A percentile compares a stretch with the other conserved stretches of the same genome.
phyloP scores from a whole-genome alignment of 768 basidiomycete species.

The Leucocoprinus birnbaumii region DNA sequence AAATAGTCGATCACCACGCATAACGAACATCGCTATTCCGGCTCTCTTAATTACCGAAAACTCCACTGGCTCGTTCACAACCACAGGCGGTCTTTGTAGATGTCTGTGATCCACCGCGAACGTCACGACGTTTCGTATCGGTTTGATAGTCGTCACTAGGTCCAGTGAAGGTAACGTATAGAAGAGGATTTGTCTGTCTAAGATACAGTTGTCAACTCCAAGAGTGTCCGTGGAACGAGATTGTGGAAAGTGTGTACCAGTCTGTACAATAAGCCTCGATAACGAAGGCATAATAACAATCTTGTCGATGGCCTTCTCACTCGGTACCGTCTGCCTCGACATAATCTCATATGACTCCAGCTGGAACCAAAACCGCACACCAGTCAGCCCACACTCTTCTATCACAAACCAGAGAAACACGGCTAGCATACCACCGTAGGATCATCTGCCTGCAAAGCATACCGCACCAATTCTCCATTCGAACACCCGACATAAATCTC shows the following conservation, averaged over 20 bases:
- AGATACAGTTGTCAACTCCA: background rate
- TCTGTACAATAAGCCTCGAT: conserved; percentile 69
- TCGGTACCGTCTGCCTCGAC: conserved; percentile 68
- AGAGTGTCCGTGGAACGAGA: conserved; percentile 3
- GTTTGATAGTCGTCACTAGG: conserved; percentile 67
- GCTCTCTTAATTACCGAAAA: conserved; percentile 72
- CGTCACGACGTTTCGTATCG: conserved; percentile 76
- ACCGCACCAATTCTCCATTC: conserved; percentile 83
- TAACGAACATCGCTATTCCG: conserved; percentile 58
- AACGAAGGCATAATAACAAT: conserved; percentile 79
- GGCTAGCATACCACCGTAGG: conserved; percentile 38
- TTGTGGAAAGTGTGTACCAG: conserved; percentile 43
- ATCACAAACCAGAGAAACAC: conserved; percentile 1
- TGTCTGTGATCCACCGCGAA: conserved; percentile 84
- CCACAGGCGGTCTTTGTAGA: conserved; percentile 42
- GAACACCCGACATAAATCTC: conserved; percentile 87
- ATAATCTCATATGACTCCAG: conserved; percentile 62
- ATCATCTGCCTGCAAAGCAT: conserved; percentile 62
- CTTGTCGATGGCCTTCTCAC: conserved; percentile 71
- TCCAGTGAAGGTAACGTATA: conserved; percentile 82
- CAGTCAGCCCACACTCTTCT: background rate
- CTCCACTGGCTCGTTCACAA: conserved; percentile 51
- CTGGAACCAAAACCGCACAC: conserved; percentile 27
- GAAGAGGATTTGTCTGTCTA: conserved; percentile 70
- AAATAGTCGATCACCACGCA: conserved; percentile 58